Evolutionary conservation across 768 basidiomycete genomes (phyloP).

Genomic region (Collybiopsis luxurians): DNA sequence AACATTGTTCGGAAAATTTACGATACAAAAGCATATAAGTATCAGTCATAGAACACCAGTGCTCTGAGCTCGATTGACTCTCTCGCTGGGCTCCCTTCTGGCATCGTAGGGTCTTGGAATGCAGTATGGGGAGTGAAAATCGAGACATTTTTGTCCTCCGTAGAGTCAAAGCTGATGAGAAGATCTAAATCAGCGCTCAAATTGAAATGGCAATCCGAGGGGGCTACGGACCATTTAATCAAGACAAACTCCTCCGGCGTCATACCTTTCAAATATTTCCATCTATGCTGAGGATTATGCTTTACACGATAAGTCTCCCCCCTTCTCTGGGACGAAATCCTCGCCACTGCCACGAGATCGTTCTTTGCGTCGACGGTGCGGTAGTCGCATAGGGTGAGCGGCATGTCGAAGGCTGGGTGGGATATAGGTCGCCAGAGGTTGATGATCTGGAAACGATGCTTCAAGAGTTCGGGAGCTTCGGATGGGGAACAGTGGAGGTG

Average conservation of each 20-base stretch:
- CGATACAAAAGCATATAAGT: too few species aligned
- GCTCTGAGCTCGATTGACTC: slow-evolving; percentile 54
- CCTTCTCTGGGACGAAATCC: slow-evolving; percentile 26
- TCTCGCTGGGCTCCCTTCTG: slow-evolving; percentile 37
- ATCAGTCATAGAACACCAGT: slow-evolving; percentile 48
- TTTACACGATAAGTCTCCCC: slow-evolving; percentile 31
- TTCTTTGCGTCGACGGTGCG: slow-evolving; percentile 18
- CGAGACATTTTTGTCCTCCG: slow-evolving; percentile 40
- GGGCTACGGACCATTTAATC: slow-evolving; percentile 26
- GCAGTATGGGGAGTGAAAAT: slow-evolving; percentile 51
- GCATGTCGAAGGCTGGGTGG: slow-evolving; percentile 24
- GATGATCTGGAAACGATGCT: slow-evolving; percentile 28
- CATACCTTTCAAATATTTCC: slow-evolving; percentile 23
- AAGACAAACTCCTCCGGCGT: slow-evolving; percentile 23
- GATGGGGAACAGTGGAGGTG: slow-evolving; percentile 23
- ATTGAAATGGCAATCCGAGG: background rate
- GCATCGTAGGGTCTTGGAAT: slow-evolving; percentile 45
- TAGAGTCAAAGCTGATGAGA: slow-evolving; percentile 33
- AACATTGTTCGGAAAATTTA: too few species aligned
- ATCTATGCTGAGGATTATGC: slow-evolving; percentile 26
- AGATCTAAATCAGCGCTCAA: background rate
- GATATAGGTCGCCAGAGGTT: slow-evolving; percentile 33
- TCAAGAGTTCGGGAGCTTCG: slow-evolving; percentile 20
- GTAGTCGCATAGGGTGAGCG: slow-evolving; percentile 28
- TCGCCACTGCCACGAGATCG: slow-evolving; percentile 23